Evolutionary conservation across 2,329 filamentous ascomycete genomes (phyloP), one percentile per base, ranked within the genome.

Genomic region (Gaeumannomyces sp.): DNA sequence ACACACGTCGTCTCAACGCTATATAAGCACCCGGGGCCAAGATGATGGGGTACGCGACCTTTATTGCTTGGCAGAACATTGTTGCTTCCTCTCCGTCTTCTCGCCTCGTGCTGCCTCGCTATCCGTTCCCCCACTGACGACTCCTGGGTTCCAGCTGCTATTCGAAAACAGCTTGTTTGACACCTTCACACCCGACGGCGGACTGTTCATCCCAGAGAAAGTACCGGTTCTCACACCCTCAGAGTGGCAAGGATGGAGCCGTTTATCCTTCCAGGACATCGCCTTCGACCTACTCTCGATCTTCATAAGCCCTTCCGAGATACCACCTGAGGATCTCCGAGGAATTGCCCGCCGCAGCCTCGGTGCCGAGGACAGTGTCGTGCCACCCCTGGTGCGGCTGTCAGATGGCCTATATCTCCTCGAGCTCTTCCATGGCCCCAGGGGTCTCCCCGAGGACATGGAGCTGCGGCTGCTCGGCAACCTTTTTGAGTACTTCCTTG

Each of bases 21-120:
- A 61, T 33, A 19, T 61, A 38, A 61, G 60, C 33, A 61, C 60
- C 38, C 60, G 60, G 14, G 60, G 60, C 27, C 28, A 38, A 45
- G 60, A 61, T 22, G 19, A 38, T 61, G 33, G 60, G 31, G 60
- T 61, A 61, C 10, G 60, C 33, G 27, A 27, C 22, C 60, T 38
- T 45, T n/a, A n/a, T 6, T n/a, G 19, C 45, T n/a, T n/a, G 45
- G 45, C 45, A 53, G 45, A n/a, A n/a, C 22, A 4, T n/a, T 1
- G 7, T 19, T 7, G 11, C 60, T 28, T 19, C 33, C 33, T 25
- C 31, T 16, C n/a, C 33, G 27, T 45, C 33, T 27, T 28, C n/a
- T n/a, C 33, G 60, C 31, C 60, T 27, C 28, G 22, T 19, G 19
- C 10, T n/a, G 33, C 33, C 19, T 61, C 10, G 22, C 19, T n/a